These are phyloP conservation scores for Mrakia blollopis DNA, from an alignment of 768 basidiomycete species.

Conservation along the genomic window DNA sequence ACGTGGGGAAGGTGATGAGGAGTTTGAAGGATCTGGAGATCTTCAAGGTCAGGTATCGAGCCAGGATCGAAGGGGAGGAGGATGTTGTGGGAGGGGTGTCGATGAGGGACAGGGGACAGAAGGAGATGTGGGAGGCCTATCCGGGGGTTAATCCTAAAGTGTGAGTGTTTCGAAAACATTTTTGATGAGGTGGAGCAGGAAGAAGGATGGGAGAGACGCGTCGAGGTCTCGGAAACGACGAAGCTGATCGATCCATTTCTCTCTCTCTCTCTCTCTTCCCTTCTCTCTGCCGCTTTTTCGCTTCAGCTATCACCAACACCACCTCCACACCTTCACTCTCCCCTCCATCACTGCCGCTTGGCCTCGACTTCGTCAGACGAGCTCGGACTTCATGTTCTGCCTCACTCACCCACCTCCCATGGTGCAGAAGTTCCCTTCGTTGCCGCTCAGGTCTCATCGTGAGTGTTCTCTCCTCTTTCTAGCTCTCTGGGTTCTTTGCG, in stretches of 20 bases:
- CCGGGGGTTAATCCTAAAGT: constrained; percentile 21
- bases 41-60: constrained; percentile 22
- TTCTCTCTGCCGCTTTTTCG: background rate
- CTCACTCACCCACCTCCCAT: constrained; percentile 15
- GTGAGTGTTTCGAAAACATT: constrained; percentile 2
- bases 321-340: constrained; percentile 19
- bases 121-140: constrained; percentile 15
- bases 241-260: too few relatives aligned
- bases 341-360: constrained; percentile 1
- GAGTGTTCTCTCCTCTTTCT: background rate
- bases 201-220: background rate
- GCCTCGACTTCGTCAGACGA: constrained; percentile 21
- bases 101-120: background rate
- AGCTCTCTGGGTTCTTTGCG: background rate
- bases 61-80: constrained; percentile 9
- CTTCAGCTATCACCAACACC: constrained; percentile 29
- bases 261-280: too few relatives aligned
- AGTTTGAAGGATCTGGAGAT: constrained; percentile 16
- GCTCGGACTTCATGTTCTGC: constrained; percentile 28
- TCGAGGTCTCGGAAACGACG: background rate
- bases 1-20: background rate
- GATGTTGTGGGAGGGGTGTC: background rate
- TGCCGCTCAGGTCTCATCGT: constrained; percentile 29
- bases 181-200: background rate
- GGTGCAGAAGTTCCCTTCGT: background rate